Evolutionary conservation across 768 basidiomycete species (phyloP).

Genomic region (Pseudohyphozyma bogoriensis): DNA sequence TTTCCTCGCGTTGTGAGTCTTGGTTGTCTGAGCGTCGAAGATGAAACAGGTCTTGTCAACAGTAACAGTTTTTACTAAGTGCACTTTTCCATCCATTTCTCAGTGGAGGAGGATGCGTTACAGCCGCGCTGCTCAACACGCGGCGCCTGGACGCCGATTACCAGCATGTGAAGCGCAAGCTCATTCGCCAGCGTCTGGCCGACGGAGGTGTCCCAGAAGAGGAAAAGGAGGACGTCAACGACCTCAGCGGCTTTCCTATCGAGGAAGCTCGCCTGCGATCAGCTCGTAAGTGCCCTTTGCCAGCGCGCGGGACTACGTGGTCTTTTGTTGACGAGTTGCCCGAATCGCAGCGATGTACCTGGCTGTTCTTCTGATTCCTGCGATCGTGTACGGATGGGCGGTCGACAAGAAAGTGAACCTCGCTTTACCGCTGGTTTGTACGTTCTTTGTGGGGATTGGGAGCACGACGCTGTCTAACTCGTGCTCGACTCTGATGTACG

Average conservation of each 20-base stretch:
- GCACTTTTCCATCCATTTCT: too few species aligned
- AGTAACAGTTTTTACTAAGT: too few species aligned
- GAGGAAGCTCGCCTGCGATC: conserved; percentile 35
- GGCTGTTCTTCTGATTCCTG: conserved; percentile 9
- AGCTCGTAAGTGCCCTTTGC: conserved; percentile 14
- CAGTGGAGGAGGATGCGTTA: conserved; percentile 61
- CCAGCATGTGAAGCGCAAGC: conserved; percentile 38
- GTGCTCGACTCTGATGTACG: too few species aligned
- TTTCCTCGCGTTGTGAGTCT: conserved; percentile 63
- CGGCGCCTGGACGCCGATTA: conserved; percentile 60
- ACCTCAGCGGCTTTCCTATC: conserved; percentile 30
- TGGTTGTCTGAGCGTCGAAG: too few species aligned
- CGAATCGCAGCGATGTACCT: conserved; percentile 25
- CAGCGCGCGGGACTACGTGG: too few species aligned
- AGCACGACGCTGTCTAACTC: conserved; percentile 25
- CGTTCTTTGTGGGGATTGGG: conserved; percentile 32
- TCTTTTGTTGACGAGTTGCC: too few species aligned
- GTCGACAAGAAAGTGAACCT: conserved; percentile 30
- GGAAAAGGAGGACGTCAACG: conserved; percentile 30
- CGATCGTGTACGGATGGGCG: conserved; percentile 35
- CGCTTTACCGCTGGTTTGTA: conserved; percentile 33
- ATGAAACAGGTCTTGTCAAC: too few species aligned
- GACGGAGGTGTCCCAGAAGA: conserved; percentile 10
- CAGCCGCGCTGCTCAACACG: conserved; percentile 55
- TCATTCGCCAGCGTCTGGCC: conserved; percentile 5